Conservation (phyloP, 352 stramenopile species). For the Globisporangium paddicum region DNA sequence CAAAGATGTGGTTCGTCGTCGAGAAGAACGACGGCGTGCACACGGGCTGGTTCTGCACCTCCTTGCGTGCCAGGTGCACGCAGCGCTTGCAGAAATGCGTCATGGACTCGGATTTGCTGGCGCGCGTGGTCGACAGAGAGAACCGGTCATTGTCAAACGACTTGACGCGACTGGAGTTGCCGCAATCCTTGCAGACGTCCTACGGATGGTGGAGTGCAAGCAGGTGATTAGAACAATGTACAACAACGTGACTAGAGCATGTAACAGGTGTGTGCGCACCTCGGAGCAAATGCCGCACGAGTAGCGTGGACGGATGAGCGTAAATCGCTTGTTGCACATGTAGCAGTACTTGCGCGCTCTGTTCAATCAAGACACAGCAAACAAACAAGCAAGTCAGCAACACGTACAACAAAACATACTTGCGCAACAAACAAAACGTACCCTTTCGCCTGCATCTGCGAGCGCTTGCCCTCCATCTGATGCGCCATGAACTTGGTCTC, state of each 20-base stretch:
- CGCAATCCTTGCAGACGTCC: constrained; percentile 68
- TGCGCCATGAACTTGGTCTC: constrained; percentile 59
- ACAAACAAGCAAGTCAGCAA: constrained; percentile 1
- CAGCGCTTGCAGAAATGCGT: constrained; percentile 59
- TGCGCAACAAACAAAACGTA: constrained; percentile 15
- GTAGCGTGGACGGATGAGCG: constrained; percentile 47
- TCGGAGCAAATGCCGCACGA: constrained; percentile 67
- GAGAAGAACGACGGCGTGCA: constrained; percentile 21
- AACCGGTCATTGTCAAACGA: constrained; percentile 41
- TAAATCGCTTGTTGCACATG: constrained; percentile 76
- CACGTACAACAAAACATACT: neutral
- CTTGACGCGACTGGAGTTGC: constrained; percentile 46
- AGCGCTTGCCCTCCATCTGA: constrained; percentile 42
- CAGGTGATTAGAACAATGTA: neutral
- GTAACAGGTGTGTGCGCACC: constrained; percentile 16
- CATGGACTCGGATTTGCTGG: constrained; percentile 23
- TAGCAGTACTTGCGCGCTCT: constrained; percentile 60
- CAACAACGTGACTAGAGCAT: too few species aligned
- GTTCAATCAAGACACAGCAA: too few species aligned
- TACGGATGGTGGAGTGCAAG: constrained; percentile 2
- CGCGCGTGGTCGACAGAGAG: constrained; percentile 16
- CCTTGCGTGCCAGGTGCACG: constrained; percentile 36
- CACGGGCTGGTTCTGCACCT: constrained; percentile 27
- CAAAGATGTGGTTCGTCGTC: constrained; percentile 28
- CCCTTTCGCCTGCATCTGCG: constrained; percentile 34